A percentile compares a stretch with the other conserved stretches of the same genome.
Evolutionary conservation across 331 rosid genomes (phyloP).

Genomic region (Malus hybrid): DNA sequence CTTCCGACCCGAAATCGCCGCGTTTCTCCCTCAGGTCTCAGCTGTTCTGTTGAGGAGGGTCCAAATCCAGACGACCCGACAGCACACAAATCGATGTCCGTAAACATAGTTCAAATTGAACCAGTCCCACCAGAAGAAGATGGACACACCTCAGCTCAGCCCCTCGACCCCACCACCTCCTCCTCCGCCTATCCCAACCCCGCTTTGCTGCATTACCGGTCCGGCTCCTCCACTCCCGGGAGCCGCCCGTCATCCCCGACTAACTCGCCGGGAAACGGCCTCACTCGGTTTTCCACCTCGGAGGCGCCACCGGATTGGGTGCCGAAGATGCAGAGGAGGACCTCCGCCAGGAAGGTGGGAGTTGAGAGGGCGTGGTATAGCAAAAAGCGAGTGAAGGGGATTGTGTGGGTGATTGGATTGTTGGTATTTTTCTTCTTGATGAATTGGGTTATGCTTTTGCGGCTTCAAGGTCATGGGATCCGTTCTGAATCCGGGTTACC

Average conservation of each 20-base stretch:
- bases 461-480: constrained; percentile 39
- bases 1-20: neutral
- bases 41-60: neutral
- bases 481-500: constrained; percentile 17
- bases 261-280: constrained; percentile 46
- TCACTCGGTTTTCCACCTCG: constrained; percentile 48
- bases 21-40: neutral
- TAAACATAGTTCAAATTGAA: neutral
- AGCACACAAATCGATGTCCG: neutral
- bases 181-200: constrained; percentile 1
- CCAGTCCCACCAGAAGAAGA: too few relatives aligned
- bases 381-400: constrained; percentile 48
- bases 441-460: constrained; percentile 63
- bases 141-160: constrained; percentile 17
- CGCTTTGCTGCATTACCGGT: constrained; percentile 27
- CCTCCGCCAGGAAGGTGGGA: constrained; percentile 20
- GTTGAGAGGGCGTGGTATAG: constrained; percentile 42
- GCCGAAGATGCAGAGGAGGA: constrained; percentile 17
- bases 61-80: neutral
- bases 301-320: constrained; percentile 19
- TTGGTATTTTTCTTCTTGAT: constrained; percentile 43
- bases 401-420: constrained; percentile 42
- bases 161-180: constrained; percentile 25
- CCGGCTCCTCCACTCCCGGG: constrained; percentile 39
- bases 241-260: constrained; percentile 51